Base-by-base conservation (phyloP, 2,329 filamentous ascomycete genomes). In the Aschersonia sp. region DNA sequence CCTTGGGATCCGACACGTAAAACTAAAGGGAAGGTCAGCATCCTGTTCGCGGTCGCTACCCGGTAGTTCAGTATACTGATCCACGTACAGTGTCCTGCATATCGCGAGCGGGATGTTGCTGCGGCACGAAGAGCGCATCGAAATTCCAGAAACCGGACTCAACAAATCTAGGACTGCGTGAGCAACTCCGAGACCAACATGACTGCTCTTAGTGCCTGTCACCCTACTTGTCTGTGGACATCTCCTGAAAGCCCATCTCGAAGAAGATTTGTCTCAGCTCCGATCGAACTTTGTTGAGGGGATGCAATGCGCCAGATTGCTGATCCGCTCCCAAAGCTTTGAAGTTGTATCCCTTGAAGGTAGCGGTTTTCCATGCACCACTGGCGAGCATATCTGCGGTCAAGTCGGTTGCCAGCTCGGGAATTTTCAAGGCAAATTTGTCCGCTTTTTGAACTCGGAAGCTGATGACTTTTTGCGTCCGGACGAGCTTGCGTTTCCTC, bases 191-290 rank as follows among this genome's bases (percentile, higher is more conserved):
- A 37, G 8, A 42, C 10, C 8, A 5, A 43, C 44, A 40, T 12
- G 44, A 30, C n/a, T 12, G 33, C 12, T 8, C 4, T 12, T 12
- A 4, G 33, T 8, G 1, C 33, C 33, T 37, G 6, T 4, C 9
- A 33, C 35, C 50, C 40, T 51, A 51, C 64, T 86, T 80, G 68
- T 85, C 84, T 45, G 90, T 96, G 11, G 89, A 86, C 92, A 98
- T 97, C 72, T 98, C 92, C 60, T 90, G 83, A 71, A 97, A 98
- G 47, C 90, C 92, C 82, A 95, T 94, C 64, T 95, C 88, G 69
- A 98, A 97, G 80, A 98, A 98, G 63, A 98, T 96, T 62, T 92
- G 85, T 50, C 92, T 77, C 76, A 98, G 95, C 68, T 97, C 92
- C 58, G 87, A 79, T 57, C 92, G 84, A 58, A 97, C 90, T 73